These are phyloP conservation scores for Carex kokanica DNA, from an alignment of 176 grass and related monocot genomes.

Conservation along the genomic window DNA sequence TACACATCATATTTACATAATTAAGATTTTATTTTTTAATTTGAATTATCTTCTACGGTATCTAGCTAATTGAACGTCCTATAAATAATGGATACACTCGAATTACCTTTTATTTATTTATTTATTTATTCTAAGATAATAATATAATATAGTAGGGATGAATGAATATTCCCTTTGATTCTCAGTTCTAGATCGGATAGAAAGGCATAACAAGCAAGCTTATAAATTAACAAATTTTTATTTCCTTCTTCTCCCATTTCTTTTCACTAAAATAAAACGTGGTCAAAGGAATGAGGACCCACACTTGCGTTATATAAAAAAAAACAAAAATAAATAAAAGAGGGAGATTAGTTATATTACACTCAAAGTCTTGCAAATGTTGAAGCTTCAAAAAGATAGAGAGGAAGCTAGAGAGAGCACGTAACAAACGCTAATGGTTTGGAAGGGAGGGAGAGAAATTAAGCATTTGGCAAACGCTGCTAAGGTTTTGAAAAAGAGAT, in stretches of 20 bases:
- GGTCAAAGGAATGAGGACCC: not conserved
- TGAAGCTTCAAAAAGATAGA: not conserved
- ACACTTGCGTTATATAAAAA: not conserved
- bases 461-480: too few species aligned
- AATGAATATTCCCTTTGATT: not conserved
- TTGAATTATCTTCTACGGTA: too few species aligned
- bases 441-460: conserved; percentile 18
- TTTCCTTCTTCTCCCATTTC: not conserved
- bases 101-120: too few species aligned
- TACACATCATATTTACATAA: too few species aligned
- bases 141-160: too few species aligned
- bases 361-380: conserved; percentile 15
- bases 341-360: conserved; percentile 1
- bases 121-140: too few species aligned
- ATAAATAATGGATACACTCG: too few species aligned
- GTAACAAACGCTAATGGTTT: not conserved
- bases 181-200: not conserved
- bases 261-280: not conserved
- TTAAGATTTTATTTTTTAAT: too few species aligned
- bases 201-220: not conserved
- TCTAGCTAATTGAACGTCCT: too few species aligned
- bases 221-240: not conserved
- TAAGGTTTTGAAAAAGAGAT: not conserved
- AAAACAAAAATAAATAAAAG: not conserved
- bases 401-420: not conserved